Percentiles rank a stretch among this genome's conserved stretches.
These are phyloP conservation scores for Stemphylium beticola DNA, from an alignment of 2,329 filamentous ascomycete genomes.

Conservation along the genomic window DNA sequence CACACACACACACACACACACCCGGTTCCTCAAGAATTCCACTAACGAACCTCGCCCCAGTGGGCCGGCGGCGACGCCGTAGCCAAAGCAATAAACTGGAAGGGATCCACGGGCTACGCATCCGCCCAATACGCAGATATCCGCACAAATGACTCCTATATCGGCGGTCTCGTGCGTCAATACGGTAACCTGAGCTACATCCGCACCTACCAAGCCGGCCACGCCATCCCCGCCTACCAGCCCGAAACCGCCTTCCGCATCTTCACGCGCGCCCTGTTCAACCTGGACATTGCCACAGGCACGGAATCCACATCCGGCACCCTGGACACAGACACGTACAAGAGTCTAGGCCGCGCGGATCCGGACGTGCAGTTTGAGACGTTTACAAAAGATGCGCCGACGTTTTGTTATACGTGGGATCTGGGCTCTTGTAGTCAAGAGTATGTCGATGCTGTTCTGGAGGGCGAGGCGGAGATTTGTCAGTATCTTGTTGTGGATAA, in stretches of 20 bases:
- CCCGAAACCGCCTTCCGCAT: slow-evolving; percentile 57
- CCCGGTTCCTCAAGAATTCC: background rate
- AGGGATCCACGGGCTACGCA: slow-evolving; percentile 34
- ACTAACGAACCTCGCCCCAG: slow-evolving; percentile 32
- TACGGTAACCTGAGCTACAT: slow-evolving; percentile 49
- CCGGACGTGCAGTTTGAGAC: slow-evolving; percentile 21
- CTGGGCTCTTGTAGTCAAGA: slow-evolving; percentile 21
- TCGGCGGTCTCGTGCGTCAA: slow-evolving; percentile 53
- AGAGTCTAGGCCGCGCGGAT: slow-evolving; percentile 15
- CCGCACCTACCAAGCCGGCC: slow-evolving; percentile 48
- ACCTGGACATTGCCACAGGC: slow-evolving; percentile 57
- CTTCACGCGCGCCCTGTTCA: slow-evolving; percentile 55
- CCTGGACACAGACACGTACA: slow-evolving; percentile 14
- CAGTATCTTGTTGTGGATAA: slow-evolving; percentile 26
- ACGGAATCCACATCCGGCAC: slow-evolving; percentile 14
- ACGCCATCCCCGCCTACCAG: slow-evolving; percentile 51
- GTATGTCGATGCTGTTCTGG: slow-evolving; percentile 16
- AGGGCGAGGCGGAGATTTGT: slow-evolving; percentile 24
- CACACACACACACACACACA: too few species aligned
- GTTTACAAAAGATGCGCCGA: slow-evolving; percentile 7
- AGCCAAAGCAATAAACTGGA: slow-evolving; percentile 49
- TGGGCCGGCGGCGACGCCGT: slow-evolving; percentile 50
- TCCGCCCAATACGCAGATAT: slow-evolving; percentile 43
- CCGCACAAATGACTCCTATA: slow-evolving; percentile 44
- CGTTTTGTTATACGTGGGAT: slow-evolving; percentile 27